Conservation (phyloP, 805 yeast species). For the Candida argentea region DNA sequence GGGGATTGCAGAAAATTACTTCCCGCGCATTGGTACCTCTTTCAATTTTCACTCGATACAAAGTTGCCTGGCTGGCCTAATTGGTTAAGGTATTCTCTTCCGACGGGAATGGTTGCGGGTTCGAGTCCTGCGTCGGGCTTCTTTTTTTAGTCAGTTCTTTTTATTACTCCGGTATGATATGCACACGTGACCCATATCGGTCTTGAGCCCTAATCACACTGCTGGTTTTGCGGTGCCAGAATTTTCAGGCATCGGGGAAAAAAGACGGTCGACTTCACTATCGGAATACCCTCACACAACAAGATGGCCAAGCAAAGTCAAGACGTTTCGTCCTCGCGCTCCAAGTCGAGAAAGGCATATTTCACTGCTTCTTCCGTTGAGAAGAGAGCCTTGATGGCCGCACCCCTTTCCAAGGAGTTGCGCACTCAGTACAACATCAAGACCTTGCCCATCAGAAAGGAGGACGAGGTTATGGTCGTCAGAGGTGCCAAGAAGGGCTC, state of each 20-base stretch:
- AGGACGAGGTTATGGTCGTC: constrained; percentile 89
- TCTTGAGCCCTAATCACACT: neutral
- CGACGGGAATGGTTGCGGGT: constrained; percentile 69
- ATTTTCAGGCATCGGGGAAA: no score
- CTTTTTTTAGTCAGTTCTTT: constrained; percentile 5
- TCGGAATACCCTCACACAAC: neutral
- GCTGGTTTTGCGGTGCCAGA: neutral
- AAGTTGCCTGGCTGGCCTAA: constrained; percentile 58
- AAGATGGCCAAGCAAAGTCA: constrained; percentile 58
- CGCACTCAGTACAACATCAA: constrained; percentile 94
- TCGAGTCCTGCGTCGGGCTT: constrained; percentile 69
- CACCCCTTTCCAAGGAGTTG: constrained; percentile 98
- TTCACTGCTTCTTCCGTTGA: constrained; percentile 95
- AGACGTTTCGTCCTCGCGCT: constrained; percentile 99
- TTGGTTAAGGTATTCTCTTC: constrained; percentile 66
- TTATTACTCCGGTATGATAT: neutral
- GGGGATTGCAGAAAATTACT: no score
- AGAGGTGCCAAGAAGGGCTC: constrained; percentile 99
- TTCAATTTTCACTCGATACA: neutral
- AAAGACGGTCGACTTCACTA: no score
- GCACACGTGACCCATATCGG: neutral
- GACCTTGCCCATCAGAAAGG: constrained; percentile 95
- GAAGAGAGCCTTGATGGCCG: constrained; percentile 92
- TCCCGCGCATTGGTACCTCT: no score
- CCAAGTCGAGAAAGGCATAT: constrained; percentile 99